Evolutionary conservation across 768 basidiomycete species (phyloP).

Genomic region (Chalciporus chontae): DNA sequence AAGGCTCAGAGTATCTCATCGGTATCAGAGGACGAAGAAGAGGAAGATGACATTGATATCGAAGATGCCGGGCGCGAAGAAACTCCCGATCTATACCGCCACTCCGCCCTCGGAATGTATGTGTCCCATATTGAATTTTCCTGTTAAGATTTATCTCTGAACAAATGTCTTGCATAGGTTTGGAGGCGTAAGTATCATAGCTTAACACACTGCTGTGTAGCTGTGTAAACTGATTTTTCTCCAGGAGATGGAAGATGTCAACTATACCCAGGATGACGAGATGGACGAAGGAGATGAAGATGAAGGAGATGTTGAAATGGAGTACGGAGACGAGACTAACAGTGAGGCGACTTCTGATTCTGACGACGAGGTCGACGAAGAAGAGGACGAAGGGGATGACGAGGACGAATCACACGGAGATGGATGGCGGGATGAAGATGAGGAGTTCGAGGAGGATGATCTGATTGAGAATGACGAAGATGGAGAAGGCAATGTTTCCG

Average conservation of each 20-base stretch:
- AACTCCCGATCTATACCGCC: constrained; percentile 91
- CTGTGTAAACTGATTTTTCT: constrained; percentile 15
- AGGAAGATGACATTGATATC: constrained; percentile 57
- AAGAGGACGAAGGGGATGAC: constrained; percentile 56
- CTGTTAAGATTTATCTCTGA: constrained; percentile 7
- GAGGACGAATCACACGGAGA: constrained; percentile 42
- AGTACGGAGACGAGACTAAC: constrained; percentile 78
- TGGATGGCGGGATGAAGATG: constrained; percentile 58
- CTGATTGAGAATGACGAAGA: constrained; percentile 59
- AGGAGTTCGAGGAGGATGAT: constrained; percentile 60
- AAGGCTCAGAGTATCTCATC: constrained; percentile 39
- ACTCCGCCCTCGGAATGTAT: constrained; percentile 93
- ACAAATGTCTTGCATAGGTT: constrained; percentile 40
- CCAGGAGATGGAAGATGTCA: constrained; percentile 84
- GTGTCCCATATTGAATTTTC: constrained; percentile 23
- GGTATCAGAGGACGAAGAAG: constrained; percentile 46
- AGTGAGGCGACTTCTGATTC: constrained; percentile 79
- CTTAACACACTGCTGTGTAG: not conserved
- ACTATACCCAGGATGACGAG: constrained; percentile 64
- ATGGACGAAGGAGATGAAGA: constrained; percentile 83
- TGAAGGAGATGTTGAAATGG: constrained; percentile 83
- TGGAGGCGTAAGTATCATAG: constrained; percentile 62
- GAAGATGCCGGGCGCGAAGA: constrained; percentile 63
- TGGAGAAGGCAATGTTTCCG: constrained; percentile 43
- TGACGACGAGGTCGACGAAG: constrained; percentile 65